Evolutionary conservation across 139 green algal genomes (phyloP).

Genomic region (Chlorella sp.): DNA sequence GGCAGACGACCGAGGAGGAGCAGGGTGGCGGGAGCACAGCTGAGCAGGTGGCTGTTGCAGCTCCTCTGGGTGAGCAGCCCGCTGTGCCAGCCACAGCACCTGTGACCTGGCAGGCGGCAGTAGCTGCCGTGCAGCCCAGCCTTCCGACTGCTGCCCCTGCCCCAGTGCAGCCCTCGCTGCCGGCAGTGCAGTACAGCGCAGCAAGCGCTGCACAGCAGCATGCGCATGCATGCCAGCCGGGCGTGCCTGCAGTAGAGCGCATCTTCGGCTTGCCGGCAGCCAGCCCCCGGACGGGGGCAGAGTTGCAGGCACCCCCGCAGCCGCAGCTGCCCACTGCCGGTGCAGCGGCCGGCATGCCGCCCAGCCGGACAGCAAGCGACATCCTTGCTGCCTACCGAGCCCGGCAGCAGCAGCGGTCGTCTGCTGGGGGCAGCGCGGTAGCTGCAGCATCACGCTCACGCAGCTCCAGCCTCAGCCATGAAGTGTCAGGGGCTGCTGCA

Average conservation of each 20-base stretch:
- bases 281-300: too few species aligned
- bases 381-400: slow-evolving; percentile 33
- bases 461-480: background rate
- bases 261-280: too few species aligned
- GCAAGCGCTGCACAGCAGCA: background rate
- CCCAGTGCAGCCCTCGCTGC: background rate
- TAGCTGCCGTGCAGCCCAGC: too few species aligned
- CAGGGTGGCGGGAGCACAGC: background rate
- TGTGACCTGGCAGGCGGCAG: background rate
- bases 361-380: slow-evolving; percentile 24
- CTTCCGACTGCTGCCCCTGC: background rate
- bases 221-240: background rate
- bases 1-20: background rate
- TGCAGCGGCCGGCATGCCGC: background rate
- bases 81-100: too few species aligned
- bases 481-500: background rate
- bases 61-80: background rate
- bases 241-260: too few species aligned
- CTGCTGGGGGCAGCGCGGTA: background rate
- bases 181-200: background rate
- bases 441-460: background rate
- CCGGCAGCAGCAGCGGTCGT: slow-evolving; percentile 10
- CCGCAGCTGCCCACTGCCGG: too few species aligned
- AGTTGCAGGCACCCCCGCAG: too few species aligned
- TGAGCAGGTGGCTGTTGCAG: too few species aligned